Percentiles rank a stretch among this genome's conserved stretches.
Evolutionary conservation across 1,284 basidiomycete genomes (phyloP).

Genomic region (Calocybe gambosa): DNA sequence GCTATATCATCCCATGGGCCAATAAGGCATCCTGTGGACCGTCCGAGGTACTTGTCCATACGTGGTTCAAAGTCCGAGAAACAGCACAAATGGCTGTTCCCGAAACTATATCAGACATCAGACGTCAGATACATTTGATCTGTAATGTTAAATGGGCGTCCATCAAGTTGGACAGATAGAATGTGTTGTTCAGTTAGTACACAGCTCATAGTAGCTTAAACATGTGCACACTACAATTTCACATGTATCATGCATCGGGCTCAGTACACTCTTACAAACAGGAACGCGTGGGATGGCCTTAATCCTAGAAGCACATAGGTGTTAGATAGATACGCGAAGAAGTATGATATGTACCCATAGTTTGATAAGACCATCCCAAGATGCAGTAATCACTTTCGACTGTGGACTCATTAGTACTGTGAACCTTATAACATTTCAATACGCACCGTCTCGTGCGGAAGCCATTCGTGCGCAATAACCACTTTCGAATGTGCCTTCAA

Average conservation of each 20-base stretch:
- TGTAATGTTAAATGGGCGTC: neutral
- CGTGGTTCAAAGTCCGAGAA: neutral
- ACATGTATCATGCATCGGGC: too few relatives aligned
- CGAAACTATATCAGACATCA: too few relatives aligned
- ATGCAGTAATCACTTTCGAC: slow-evolving; percentile 94
- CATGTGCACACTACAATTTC: neutral
- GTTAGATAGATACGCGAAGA: neutral
- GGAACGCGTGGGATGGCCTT: slow-evolving; percentile 10
- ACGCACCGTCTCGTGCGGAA: slow-evolving; percentile 94
- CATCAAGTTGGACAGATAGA: neutral
- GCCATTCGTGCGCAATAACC: slow-evolving; percentile 95
- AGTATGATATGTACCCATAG: slow-evolving; percentile 63
- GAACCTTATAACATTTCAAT: slow-evolving; percentile 5
- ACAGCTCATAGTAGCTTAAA: neutral
- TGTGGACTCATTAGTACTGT: slow-evolving; percentile 26
- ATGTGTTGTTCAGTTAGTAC: neutral
- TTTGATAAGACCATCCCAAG: slow-evolving; percentile 97
- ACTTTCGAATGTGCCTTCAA: slow-evolving; percentile 90
- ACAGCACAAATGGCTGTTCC: neutral
- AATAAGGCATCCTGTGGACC: neutral
- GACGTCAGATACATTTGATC: slow-evolving; percentile 4
- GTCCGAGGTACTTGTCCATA: neutral
- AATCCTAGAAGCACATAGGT: slow-evolving; percentile 28
- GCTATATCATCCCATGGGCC: neutral
- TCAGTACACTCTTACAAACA: too few relatives aligned